A percentile compares a stretch with the other conserved stretches of the same genome.
These are phyloP conservation scores for Colletotrichum sansevieriae DNA, from an alignment of 2,329 filamentous ascomycete species.

Conservation along the genomic window DNA sequence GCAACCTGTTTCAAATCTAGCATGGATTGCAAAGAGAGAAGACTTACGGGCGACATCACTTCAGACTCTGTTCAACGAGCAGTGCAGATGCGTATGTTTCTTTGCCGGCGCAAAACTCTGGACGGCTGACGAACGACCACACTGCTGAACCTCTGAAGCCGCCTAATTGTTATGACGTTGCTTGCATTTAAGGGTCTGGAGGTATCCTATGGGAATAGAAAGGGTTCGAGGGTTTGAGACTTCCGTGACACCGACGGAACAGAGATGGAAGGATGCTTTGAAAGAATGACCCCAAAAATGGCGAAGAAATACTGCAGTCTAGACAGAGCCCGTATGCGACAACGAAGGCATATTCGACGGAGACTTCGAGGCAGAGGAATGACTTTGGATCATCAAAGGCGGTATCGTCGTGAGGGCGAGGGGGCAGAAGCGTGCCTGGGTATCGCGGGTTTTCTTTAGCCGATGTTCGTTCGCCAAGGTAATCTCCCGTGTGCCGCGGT, in stretches of 20 bases:
- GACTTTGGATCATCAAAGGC: slow-evolving; percentile 19
- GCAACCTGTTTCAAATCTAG: not conserved
- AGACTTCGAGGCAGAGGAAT: not conserved
- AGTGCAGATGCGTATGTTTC: slow-evolving; percentile 19
- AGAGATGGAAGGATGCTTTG: slow-evolving; percentile 24
- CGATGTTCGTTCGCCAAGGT: slow-evolving; percentile 16
- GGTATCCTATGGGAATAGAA: not conserved
- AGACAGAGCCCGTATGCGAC: slow-evolving; percentile 12
- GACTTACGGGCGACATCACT: slow-evolving; percentile 41
- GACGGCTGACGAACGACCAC: slow-evolving; percentile 20
- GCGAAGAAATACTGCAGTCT: slow-evolving; percentile 8
- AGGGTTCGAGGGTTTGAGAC: slow-evolving; percentile 13
- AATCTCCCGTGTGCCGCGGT: slow-evolving; percentile 34
- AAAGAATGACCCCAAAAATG: slow-evolving; percentile 32
- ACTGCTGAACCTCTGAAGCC: slow-evolving; percentile 40
- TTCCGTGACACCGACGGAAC: not conserved
- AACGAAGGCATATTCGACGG: slow-evolving; percentile 33
- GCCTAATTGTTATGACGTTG: slow-evolving; percentile 30
- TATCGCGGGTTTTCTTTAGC: slow-evolving; percentile 34
- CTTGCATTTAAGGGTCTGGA: slow-evolving; percentile 38
- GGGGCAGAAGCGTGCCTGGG: slow-evolving; percentile 1
- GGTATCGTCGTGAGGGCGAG: slow-evolving; percentile 13
- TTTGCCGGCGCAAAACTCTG: slow-evolving; percentile 24
- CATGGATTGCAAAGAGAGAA: not conserved
- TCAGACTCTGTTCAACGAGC: slow-evolving; percentile 37